Base-by-base conservation (phyloP, 345 rosid genomes). In the Angophora floribunda region DNA sequence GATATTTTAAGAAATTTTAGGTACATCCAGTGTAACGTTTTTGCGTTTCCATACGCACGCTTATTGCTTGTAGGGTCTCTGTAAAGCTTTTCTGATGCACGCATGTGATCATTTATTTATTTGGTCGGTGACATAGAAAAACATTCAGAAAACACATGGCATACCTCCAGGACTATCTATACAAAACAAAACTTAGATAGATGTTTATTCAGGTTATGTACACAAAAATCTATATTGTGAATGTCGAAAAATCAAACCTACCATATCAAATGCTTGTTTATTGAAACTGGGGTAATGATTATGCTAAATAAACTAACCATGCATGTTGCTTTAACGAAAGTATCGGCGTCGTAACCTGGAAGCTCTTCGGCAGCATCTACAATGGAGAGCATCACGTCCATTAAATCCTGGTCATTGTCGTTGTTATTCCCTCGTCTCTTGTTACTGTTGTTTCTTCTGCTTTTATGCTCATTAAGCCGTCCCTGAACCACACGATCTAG, bases 371-470 rank as follows among this genome's bases (percentile, higher is more conserved):
- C 52, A 11, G 86, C 88, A 47, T 47, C 78, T 13, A 90, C 87
- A 13, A 82, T 45, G 10, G 91, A 88, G 7, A 92, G 75, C 93
- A 92, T 80, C 44, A 88, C n/a, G n/a, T 88, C 92, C 91, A 92
- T 89, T 87, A 92, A 91, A 55, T 91, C 93, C 21, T 51, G 52
- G 36, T 87, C 92, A 10, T 67, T 28, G 3, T 57, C 9, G 12
- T 85, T 86, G 24, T 17, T 30, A 14, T 82, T 50, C 9, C 85
- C 88, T 9, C 21, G 47, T 15, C 45, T 61, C 9, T n/a, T 13
- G 49, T n/a, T 41, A 41, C 7, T n/a, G n/a, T n/a, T 28, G 12
- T 78, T 89, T 89, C 89, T 52, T 87, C 49, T 49, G 86, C 12
- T 87, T 28, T 45, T 57, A 45, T 91, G 93, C 75, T 91, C 93